Evolutionary conservation across 148 eudicot species (phyloP).

Genomic region (Vaccinium darrowii): DNA sequence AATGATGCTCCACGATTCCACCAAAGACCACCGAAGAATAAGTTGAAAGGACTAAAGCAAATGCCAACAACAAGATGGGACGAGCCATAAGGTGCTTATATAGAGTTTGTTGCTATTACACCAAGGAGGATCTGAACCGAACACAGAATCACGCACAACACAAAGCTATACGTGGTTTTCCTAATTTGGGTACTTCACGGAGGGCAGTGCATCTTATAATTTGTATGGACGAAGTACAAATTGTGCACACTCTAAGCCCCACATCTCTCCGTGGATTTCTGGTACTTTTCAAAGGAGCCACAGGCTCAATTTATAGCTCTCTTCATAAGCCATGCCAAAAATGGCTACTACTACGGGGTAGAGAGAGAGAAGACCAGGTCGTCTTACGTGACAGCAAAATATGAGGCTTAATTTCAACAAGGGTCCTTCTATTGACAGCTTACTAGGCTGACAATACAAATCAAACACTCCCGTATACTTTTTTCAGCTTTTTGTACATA

Average conservation of each 20-base stretch:
- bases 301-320: neutral
- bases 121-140: neutral
- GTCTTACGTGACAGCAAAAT: no score
- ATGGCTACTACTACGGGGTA: no score
- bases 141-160: neutral
- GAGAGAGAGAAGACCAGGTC: no score
- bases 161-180: neutral
- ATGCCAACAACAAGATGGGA: constrained; percentile 14
- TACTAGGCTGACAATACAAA: no score
- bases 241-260: neutral
- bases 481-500: no score
- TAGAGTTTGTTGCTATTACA: neutral
- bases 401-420: no score
- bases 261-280: neutral
- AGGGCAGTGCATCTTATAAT: no score
- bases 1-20: constrained; percentile 14
- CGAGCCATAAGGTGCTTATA: constrained; percentile 17
- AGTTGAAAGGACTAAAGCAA: constrained; percentile 18
- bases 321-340: no score
- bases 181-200: neutral
- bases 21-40: constrained; percentile 17
- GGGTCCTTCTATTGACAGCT: no score
- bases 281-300: no score
- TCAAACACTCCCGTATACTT: no score
- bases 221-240: no score